Conservation (phyloP, 1,139 yeast species). For the Pichia sp. region DNA sequence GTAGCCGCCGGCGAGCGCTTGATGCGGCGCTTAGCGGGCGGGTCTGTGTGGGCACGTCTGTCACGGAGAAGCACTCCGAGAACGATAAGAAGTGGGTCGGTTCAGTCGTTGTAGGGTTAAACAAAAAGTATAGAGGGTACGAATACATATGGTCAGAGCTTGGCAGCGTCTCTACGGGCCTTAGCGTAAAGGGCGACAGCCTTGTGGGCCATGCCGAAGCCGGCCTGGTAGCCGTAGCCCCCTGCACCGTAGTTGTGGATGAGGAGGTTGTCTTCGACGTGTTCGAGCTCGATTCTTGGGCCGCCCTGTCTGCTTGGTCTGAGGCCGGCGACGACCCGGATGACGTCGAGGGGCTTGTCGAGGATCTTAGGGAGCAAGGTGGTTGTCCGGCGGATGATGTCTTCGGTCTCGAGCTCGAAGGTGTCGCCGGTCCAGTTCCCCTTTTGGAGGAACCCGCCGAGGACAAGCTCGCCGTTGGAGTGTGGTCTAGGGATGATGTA, state of each 20-base stretch:
- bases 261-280: slow-evolving; percentile 36
- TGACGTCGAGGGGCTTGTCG: slow-evolving; percentile 41
- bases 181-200: slow-evolving; percentile 36
- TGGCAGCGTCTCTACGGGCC: slow-evolving; percentile 5
- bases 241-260: slow-evolving; percentile 73
- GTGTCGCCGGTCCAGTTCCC: slow-evolving; percentile 57
- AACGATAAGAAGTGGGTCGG: neutral
- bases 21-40: neutral
- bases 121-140: neutral
- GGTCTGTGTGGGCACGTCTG: neutral
- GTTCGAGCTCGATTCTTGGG: slow-evolving; percentile 53
- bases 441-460: slow-evolving; percentile 65
- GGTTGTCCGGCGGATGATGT: slow-evolving; percentile 55
- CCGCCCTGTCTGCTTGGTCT: slow-evolving; percentile 72
- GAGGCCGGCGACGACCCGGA: slow-evolving; percentile 62
- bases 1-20: slow-evolving; percentile 2
- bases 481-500: slow-evolving; percentile 68
- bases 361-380: slow-evolving; percentile 50
- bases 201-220: slow-evolving; percentile 56
- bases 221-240: slow-evolving; percentile 75
- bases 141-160: neutral
- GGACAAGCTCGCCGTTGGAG: slow-evolving; percentile 54
- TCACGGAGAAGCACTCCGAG: neutral
- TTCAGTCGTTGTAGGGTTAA: no score
- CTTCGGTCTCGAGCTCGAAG: slow-evolving; percentile 48